phyloP scores from a whole-genome alignment of 208 protist genomes.

The Trypanosoma cruzi region DNA sequence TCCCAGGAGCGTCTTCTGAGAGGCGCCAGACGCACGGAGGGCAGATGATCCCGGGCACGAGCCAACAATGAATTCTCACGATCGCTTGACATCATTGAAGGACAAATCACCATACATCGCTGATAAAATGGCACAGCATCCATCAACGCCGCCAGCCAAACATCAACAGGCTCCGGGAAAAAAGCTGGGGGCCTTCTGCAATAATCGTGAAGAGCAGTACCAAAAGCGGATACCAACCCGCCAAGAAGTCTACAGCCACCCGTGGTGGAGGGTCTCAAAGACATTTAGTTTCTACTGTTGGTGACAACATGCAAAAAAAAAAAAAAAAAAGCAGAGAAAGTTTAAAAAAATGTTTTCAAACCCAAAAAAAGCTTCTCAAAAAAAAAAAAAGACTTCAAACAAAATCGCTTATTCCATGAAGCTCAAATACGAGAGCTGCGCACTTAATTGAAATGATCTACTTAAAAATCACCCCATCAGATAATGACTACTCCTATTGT shows the following conservation, averaged over 20 bases:
- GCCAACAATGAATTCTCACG: constrained; percentile 32
- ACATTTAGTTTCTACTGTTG: constrained; percentile 18
- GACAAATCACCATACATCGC: constrained; percentile 63
- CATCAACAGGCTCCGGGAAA: constrained; percentile 70
- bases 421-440: background rate
- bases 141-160: constrained; percentile 69
- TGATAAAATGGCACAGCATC: constrained; percentile 81
- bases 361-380: background rate
- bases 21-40: constrained; percentile 35
- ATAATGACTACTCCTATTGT: background rate
- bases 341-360: background rate
- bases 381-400: background rate
- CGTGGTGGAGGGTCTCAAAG: background rate
- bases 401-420: background rate
- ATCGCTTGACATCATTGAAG: constrained; percentile 33
- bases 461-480: background rate
- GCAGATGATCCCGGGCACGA: constrained; percentile 56
- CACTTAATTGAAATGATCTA: background rate
- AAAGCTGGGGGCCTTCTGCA: constrained; percentile 35
- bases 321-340: constrained; percentile 16
- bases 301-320: background rate
- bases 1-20: constrained; percentile 23
- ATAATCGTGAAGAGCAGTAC: constrained; percentile 54
- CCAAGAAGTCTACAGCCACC: background rate
- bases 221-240: constrained; percentile 41